phyloP scores from a whole-genome alignment of 2,329 filamentous ascomycete genomes.

The Epichloe sibirici region DNA sequence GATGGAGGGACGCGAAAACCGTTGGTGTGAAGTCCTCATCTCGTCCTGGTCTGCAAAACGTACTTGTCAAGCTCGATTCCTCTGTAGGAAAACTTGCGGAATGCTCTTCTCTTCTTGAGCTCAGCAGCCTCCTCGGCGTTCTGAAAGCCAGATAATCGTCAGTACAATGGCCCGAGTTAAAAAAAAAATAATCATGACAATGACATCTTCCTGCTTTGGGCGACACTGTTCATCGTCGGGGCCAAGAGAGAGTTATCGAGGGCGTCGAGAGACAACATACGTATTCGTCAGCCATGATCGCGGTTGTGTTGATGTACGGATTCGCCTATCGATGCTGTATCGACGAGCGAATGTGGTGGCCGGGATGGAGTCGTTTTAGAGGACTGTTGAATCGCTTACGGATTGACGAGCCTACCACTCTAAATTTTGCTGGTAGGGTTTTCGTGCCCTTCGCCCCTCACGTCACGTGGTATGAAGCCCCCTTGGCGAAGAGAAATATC shows the following conservation, averaged over 20 bases:
- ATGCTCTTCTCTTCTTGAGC: constrained; percentile 99
- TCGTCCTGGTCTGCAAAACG: constrained; percentile 26
- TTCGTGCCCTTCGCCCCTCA: constrained; percentile 26
- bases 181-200: neutral
- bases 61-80: constrained; percentile 99
- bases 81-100: constrained; percentile 99
- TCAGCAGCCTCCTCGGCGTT: constrained; percentile 97
- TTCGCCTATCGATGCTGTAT: constrained; percentile 33
- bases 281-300: constrained; percentile 83
- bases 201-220: neutral
- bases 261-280: constrained; percentile 43
- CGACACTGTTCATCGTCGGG: constrained; percentile 8
- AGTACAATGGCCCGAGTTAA: constrained; percentile 10
- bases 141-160: constrained; percentile 34
- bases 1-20: neutral
- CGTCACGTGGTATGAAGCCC: constrained; percentile 16
- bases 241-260: constrained; percentile 16
- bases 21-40: neutral
- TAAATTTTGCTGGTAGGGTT: constrained; percentile 28
- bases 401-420: constrained; percentile 16
- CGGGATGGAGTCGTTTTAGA: constrained; percentile 24
- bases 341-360: constrained; percentile 30
- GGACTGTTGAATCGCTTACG: constrained; percentile 17
- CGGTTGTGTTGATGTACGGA: constrained; percentile 30
- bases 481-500: neutral